phyloP scores from a whole-genome alignment of 2,329 filamentous ascomycete species.

The Neonectria punicea region DNA sequence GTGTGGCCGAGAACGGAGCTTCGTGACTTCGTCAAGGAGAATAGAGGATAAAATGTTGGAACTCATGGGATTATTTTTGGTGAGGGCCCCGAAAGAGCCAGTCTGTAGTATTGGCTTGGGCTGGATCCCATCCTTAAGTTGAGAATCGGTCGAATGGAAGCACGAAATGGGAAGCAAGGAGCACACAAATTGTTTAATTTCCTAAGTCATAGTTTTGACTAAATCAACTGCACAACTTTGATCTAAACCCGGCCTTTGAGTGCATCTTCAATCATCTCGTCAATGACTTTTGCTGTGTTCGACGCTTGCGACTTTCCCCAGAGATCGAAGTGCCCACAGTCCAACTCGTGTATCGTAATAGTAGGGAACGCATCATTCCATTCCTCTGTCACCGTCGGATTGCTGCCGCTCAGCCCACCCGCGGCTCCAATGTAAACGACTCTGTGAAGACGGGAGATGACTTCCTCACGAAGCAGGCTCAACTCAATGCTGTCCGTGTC shows the following conservation, averaged over 20 bases:
- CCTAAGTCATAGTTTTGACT: too few species aligned
- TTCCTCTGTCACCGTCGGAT: not conserved
- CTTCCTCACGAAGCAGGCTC: not conserved
- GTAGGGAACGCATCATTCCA: not conserved
- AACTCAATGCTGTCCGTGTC: too few species aligned
- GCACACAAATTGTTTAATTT: too few species aligned
- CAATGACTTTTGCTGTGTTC: not conserved
- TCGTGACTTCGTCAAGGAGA: not conserved
- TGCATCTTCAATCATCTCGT: not conserved
- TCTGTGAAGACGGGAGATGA: not conserved
- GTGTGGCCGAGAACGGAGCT: conserved; percentile 2
- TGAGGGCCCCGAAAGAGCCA: too few species aligned
- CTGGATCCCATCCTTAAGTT: too few species aligned
- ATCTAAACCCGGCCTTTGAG: too few species aligned
- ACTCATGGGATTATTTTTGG: too few species aligned
- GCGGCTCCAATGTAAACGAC: not conserved
- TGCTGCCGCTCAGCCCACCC: not conserved
- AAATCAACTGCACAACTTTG: too few species aligned
- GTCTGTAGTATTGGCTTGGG: too few species aligned
- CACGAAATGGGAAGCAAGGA: too few species aligned
- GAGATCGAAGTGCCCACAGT: not conserved
- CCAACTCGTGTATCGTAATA: not conserved
- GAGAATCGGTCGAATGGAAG: too few species aligned
- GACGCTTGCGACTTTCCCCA: not conserved
- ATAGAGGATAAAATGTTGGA: not conserved